These are phyloP conservation scores for Hypseocharis bilobata DNA, from an alignment of 441 rosid genomes.

Conservation along the genomic window DNA sequence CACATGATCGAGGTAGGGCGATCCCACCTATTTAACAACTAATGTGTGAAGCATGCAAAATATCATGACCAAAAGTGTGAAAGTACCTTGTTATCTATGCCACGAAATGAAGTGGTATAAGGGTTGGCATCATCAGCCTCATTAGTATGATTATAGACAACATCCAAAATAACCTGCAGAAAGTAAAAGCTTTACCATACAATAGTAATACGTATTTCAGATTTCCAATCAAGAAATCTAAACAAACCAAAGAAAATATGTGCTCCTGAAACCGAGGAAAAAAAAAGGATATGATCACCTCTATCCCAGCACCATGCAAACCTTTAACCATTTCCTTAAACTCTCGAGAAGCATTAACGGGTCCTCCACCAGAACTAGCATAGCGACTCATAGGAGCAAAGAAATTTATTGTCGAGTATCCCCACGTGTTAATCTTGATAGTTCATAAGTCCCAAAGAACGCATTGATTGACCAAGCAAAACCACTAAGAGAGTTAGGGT, in stretches of 20 bases:
- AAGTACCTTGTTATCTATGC: slow-evolving; percentile 79
- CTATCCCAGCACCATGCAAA: slow-evolving; percentile 82
- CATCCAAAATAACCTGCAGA: slow-evolving; percentile 84
- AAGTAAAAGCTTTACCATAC: slow-evolving; percentile 12
- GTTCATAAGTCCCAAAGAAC: slow-evolving; percentile 7
- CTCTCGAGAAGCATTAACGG: slow-evolving; percentile 66
- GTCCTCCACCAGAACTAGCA: slow-evolving; percentile 81
- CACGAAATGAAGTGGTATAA: slow-evolving; percentile 84
- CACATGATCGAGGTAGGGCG: too few species aligned
- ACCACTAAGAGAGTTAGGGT: neutral
- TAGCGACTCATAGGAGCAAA: slow-evolving; percentile 95
- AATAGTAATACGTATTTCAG: slow-evolving; percentile 6
- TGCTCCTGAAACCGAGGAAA: slow-evolving; percentile 5
- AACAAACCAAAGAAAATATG: slow-evolving; percentile 2
- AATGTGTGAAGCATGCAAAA: neutral
- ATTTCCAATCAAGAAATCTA: slow-evolving; percentile 12
- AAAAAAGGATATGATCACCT: slow-evolving; percentile 40
- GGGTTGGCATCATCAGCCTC: slow-evolving; percentile 80
- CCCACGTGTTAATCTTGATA: slow-evolving; percentile 87
- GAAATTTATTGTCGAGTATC: slow-evolving; percentile 92
- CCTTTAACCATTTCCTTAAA: slow-evolving; percentile 93
- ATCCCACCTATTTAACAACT: neutral
- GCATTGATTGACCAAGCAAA: neutral
- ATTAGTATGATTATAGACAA: slow-evolving; percentile 89
- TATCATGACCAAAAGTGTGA: neutral